Evolutionary conservation across 495 filamentous ascomycete genomes (phyloP), one percentile per base, ranked within the genome.

Genomic region (Cercophora scortea): DNA sequence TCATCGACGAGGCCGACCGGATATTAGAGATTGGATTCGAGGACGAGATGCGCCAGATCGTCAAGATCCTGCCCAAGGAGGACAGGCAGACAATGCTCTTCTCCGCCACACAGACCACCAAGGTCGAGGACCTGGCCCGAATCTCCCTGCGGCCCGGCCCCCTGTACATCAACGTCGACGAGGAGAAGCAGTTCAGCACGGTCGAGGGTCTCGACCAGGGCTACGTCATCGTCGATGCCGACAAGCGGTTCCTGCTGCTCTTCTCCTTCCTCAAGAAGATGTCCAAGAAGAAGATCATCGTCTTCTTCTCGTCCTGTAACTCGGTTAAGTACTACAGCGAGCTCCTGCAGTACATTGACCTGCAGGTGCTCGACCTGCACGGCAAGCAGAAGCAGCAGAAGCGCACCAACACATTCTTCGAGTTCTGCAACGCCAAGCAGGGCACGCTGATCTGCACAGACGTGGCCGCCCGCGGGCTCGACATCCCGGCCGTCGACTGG

Each of bases 301-400:
- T 98, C 40, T 96, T 98, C 76, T 88, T 95, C 70, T 90, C 86
- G 39, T 91, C 86, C 65, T 97, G 93, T 62, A 89, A 88, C 59
- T 91, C 86, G 48, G 93, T 97, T 50, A 95, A 95, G 61, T 95
- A 95, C 72, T 87, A 95, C 71, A 80, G 89, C 12, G 93, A 98
- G 61, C 82, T 96, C 1, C 79, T 96, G 48, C 95, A 95, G 71
- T 95, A 93, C 68, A 96, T 97, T 53, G 93, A 98, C 67, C 78
- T 97, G 8, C 92, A 88, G 16, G 91, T 94, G n/a, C 79, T 91
- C 38, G 85, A 86, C 54, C 70, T 86, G 13, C 90, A 95, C 67
- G 92, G 92, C 48, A 95, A 96, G 69, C 89, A 95, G 71, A 97
- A 97, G 71, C 93, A 97, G 69, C 88, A 95, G 66, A 95, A 94